Evolutionary conservation across 345 rosid species (phyloP), one percentile per base, ranked within the genome.

Genomic region (Ceriops zippeliana): DNA sequence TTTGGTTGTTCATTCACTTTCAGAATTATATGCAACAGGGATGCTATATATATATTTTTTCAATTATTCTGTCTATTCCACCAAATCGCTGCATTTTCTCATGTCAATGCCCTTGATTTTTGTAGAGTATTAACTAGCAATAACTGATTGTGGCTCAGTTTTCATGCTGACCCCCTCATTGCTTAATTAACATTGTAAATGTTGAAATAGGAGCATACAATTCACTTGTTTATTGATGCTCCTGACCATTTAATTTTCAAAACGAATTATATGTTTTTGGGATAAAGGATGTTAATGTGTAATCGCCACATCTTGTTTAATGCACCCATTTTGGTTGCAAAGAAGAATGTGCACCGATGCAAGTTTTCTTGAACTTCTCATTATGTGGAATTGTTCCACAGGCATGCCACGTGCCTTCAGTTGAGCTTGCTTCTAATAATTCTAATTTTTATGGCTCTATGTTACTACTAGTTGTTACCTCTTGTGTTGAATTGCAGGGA

Each of bases 401-500:
- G 63, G n/a, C 42, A 42, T 62, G 34, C 21, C 57, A 10, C 47
- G 11, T 38, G 16, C 15, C 28, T 49, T 8, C 16, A 3, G 7
- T 54, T 54, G 22, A 28, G 20, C 57, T 58, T 69, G 10, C 59
- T 35, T 62, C 24, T 42, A 32, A 2, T 24, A 5, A 34, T 47
- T 24, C 51, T 54, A 52, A 17, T 24, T 31, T 10, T 22, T 73
- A 60, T 13, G 6, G 57, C 4, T 62, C 46, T 54, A 20, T 61
- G 22, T 66, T 42, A 34, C 17, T 32, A 35, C 46, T 70, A 61
- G 63, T 53, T 52, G 30, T 65, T 32, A 15, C 8, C 63, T 65
- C 73, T 7, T 22, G 52, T 74, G 47, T 61, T 75, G 52, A 61
- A 34, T 73, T 66, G 72, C 84, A 88, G 93, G 93, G 93, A 77